Percentiles rank a stretch among this genome's conserved stretches.
These are phyloP conservation scores for Chrysanthemum seticuspe DNA, from an alignment of 129 eudicot species.

Conservation along the genomic window DNA sequence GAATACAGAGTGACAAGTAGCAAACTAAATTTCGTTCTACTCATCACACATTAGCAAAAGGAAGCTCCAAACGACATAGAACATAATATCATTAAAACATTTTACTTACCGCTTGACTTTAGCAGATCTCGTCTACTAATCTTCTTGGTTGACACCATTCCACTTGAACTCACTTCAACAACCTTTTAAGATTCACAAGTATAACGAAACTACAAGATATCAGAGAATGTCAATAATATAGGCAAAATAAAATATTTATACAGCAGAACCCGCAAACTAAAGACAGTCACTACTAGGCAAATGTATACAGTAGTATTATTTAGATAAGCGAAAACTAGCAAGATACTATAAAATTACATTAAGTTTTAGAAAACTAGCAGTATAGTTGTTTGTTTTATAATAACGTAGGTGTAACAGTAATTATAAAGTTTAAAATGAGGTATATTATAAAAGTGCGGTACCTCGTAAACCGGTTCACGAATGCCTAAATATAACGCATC, in stretches of 20 bases:
- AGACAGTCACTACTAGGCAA: not conserved
- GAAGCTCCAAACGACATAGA: not conserved
- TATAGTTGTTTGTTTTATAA: no score
- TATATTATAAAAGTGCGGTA: not conserved
- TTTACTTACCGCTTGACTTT: constrained; percentile 86
- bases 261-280: constrained; percentile 8
- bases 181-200: constrained; percentile 52
- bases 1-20: constrained; percentile 1
- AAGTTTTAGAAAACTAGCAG: not conserved
- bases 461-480: constrained; percentile 97
- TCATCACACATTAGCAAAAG: no score
- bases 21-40: no score
- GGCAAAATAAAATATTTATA: not conserved
- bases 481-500: constrained; percentile 64
- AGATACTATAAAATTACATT: not conserved
- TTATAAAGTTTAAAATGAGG: no score
- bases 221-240: not conserved
- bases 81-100: constrained; percentile 5
- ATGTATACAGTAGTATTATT: no score
- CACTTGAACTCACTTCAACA: constrained; percentile 85
- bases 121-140: constrained; percentile 75
- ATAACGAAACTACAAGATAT: not conserved
- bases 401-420: no score
- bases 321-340: not conserved
- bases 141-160: constrained; percentile 78